Evolutionary conservation across 768 basidiomycete genomes (phyloP), one percentile per base, ranked within the genome.

Genomic region (Auricularia sp.): DNA sequence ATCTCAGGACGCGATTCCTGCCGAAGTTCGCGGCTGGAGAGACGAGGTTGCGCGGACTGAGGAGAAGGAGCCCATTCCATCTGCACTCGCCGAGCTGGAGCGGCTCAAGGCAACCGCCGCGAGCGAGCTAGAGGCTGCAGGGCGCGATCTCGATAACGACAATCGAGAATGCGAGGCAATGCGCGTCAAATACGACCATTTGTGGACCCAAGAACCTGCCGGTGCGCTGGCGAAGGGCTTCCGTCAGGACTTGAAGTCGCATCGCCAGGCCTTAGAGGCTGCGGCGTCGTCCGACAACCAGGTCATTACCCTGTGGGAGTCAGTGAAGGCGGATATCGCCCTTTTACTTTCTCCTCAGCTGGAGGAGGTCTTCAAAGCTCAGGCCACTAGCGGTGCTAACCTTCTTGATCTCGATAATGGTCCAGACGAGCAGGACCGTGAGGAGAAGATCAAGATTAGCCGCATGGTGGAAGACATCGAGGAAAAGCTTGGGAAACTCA

Each of bases 171-270:
- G 94, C 75, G 96, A 99, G 75, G 79, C 82, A 61, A 84, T 87
- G 86, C 79, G 94, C 64, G 88, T 93, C 70, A 89, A 89, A 74
- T 95, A 92, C 73, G 88, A 88, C 36, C 87, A 93, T 68, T 73
- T 84, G 35, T 98, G 92, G 88, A 86, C 88, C 7, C 95, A 97
- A 74, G 82, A 84, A 8, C 95, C 96, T 0, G 88, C 88, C 3
- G 86, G 91, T 0, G 80, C 83, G 1, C 75, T 87, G 65, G 90
- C 88, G 54, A 88, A 90, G 72, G 75, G 79, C 5, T 73, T 90
- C 64, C 80, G 94, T 14, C 84, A 84, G 66, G 93, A 94, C 71
- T 75, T 98, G 63, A 93, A 93, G 73, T 80, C 84, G 10, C 90
- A 93, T 68, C 73, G 84, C 23, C 77, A 77, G 16, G 83, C 89